A percentile compares a stretch with the other conserved stretches of the same genome.
Evolutionary conservation across 352 stramenopile species (phyloP).

Genomic region (Lagenidium sp.): DNA sequence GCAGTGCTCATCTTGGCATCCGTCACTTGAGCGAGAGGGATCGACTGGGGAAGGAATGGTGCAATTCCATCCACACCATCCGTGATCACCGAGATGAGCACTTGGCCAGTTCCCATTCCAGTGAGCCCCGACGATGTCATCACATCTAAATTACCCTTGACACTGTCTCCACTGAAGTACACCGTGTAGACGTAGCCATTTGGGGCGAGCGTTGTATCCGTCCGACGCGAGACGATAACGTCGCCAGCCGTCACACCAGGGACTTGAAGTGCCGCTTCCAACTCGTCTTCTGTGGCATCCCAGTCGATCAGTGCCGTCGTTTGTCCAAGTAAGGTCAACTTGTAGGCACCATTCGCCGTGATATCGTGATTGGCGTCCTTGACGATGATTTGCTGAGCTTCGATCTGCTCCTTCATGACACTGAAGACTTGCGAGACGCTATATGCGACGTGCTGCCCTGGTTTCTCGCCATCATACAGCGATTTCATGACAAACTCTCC

Average conservation of each 20-base stretch:
- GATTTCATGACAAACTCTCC: conserved; percentile 33
- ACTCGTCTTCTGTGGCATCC: conserved; percentile 34
- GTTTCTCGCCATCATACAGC: conserved; percentile 45
- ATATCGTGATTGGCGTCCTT: conserved; percentile 35
- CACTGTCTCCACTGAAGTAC: conserved; percentile 50
- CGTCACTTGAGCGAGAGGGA: conserved; percentile 34
- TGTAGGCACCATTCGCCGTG: conserved; percentile 22
- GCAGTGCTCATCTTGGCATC: conserved; percentile 14
- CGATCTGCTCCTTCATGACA: conserved; percentile 64
- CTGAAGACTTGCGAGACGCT: conserved; percentile 52
- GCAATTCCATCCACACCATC: conserved; percentile 21
- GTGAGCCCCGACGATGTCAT: conserved; percentile 12
- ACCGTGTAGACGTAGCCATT: conserved; percentile 66
- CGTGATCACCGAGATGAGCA: conserved; percentile 20
- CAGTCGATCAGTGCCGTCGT: conserved; percentile 39
- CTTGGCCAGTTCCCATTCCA: conserved; percentile 20
- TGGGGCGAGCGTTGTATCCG: conserved; percentile 24
- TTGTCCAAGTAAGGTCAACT: conserved; percentile 17
- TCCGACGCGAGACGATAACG: conserved; percentile 44
- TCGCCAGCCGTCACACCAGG: conserved; percentile 13
- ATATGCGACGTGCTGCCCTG: conserved; percentile 38
- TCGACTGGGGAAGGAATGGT: conserved; percentile 23
- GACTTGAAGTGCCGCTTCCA: conserved; percentile 26
- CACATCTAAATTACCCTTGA: conserved; percentile 24
- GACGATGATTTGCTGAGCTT: conserved; percentile 51